Base-by-base conservation (phyloP, 352 stramenopile species). In the Globisporangium takayamanum region DNA sequence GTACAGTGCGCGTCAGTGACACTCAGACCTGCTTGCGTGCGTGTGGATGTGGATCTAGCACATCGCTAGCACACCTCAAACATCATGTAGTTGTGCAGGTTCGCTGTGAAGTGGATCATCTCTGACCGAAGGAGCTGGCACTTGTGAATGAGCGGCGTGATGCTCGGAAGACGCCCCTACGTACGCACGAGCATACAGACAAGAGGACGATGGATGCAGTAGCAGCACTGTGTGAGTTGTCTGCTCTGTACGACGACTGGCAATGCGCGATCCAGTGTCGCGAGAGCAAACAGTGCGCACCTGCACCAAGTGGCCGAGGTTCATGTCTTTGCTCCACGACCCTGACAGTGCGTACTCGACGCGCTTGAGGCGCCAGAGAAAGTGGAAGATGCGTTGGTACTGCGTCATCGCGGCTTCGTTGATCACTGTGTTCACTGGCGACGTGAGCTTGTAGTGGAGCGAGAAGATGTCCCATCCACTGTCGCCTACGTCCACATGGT, bases 21-120 rank as follows among this genome's bases (percentile, higher is more conserved):
- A 33, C 8, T 30, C 46, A 47, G 11, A 6, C 15, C 15, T 47
- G 42, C 15, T 10, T 12, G 14, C 16, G 6, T 39, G 33, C 10
- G 10, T 11, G 11, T 11, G 33, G 10, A 10, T 36, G 30, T 36
- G 30, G 8, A 8, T 36, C 5, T 36, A 22, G 22, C 22, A 22
- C 22, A 22, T 22, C 22, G 56, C 33, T 39, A 7, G 25, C 50
- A 41, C 48, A 87, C 76, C 84, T 99, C 96, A 73, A 99, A 99
- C 95, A 99, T 98, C 67, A 99, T 92, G 69, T 99, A 99, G 65
- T 95, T 98, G 67, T 98, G 92, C 25, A 99, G 81, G 60, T 98
- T 99, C 44, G 90, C 92, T 25, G 93, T 95, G 68, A 99, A 98
- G 68, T 99, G 95, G 57, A 98, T 95, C 97, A 99, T 99, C 49